A percentile compares a stretch with the other conserved stretches of the same genome.
Evolutionary conservation across 2,329 filamentous ascomycete genomes (phyloP).

Genomic region (Magnaporthales sp.): DNA sequence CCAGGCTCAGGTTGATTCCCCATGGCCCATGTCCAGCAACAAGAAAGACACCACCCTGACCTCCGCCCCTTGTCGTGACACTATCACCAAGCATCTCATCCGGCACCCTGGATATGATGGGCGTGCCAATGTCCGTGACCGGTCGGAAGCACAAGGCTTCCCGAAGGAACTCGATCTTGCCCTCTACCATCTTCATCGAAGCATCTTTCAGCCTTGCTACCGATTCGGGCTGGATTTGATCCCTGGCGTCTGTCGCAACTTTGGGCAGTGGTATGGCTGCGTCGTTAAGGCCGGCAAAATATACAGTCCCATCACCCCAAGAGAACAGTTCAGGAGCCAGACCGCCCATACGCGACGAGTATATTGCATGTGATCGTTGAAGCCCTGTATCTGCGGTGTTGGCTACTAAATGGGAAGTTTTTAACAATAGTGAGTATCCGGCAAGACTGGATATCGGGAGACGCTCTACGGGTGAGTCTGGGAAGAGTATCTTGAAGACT

Average conservation of each 20-base stretch:
- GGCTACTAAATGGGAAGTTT: conserved; percentile 43
- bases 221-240: conserved; percentile 29
- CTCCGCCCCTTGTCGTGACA: conserved; percentile 28
- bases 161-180: conserved; percentile 53
- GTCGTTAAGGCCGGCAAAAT: conserved; percentile 64
- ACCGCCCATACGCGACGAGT: conserved; percentile 42
- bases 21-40: conserved; percentile 69
- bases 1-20: conserved; percentile 57
- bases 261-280: conserved; percentile 50
- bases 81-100: conserved; percentile 45
- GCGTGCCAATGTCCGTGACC: conserved; percentile 53
- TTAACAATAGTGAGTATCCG: conserved; percentile 64
- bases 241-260: conserved; percentile 37
- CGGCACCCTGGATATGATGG: conserved; percentile 50
- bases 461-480: conserved; percentile 31
- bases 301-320: conserved; percentile 58
- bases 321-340: conserved; percentile 68
- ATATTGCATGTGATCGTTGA: conserved; percentile 56
- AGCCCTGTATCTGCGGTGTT: conserved; percentile 28
- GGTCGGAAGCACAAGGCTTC: conserved; percentile 66
- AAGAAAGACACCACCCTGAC: conserved; percentile 57
- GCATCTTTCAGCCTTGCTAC: conserved; percentile 40
- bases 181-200: conserved; percentile 37
- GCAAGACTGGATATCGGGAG: conserved; percentile 56
- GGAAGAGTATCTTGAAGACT: conserved; percentile 60